Evolutionary conservation across 164 flowering plant species (phyloP), one percentile per base, ranked within the genome.

Genomic region (Vitis vinifera): DNA sequence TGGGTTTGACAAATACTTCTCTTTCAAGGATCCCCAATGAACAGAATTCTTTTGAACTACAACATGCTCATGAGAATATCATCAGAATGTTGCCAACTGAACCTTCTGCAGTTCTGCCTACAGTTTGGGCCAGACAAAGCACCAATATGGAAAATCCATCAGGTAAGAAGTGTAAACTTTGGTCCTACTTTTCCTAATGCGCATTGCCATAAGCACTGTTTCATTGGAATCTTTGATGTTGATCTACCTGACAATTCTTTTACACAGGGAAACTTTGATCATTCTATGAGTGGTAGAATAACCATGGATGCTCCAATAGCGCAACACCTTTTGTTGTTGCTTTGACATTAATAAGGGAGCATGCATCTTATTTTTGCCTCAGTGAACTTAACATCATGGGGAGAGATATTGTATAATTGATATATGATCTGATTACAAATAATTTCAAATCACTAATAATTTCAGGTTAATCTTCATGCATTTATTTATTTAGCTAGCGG

Each of bases 51-150:
- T 8, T 37, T 27, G 58, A 57, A 57, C 30, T 16, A 64, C 67
- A 57, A 15, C 63, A 71, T 16, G 52, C 23, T 50, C 51, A 31
- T 65, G 12, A 29, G 64, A 19, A 37, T 59, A 59, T 19, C 17
- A 12, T 31, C 29, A 4, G n/a, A 59, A 17, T 52, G 27, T n/a
- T 16, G 29, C 51, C 29, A 7, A 30, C 10, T 49, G 47, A 16
- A 10, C 27, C 47, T 63, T 59, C 69, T 52, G 59, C 14, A 23
- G 65, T 29, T 65, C 14, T 51, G 19, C 74, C 51, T 10, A 8
- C 19, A 52, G 61, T 51, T 61, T 49, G 61, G 62, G 14, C 63
- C 12, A 15, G 23, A 31, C 11, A 44, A 59, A 51, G 62, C 60
- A 65, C 50, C 31, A 16, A 3, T n/a, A 14, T 14, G 48, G n/a